Base-by-base conservation (phyloP, 371 early-diverging fungal species). In the Chytridium lagenaria region DNA sequence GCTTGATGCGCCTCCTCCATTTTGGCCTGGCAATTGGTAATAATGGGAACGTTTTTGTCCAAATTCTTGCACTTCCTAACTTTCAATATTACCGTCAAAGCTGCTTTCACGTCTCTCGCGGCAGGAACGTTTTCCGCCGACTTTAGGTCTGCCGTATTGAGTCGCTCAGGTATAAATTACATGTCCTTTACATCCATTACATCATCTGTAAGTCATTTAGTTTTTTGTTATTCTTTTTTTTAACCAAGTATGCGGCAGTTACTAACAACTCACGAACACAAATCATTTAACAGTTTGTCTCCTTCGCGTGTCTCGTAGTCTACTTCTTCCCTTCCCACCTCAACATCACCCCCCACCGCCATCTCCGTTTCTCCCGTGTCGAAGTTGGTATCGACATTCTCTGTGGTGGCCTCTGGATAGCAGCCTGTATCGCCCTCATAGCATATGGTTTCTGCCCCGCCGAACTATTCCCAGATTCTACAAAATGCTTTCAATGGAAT, bases 331-430 rank as follows among this genome's bases (percentile, higher is more conserved):
- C 86, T 16, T 70, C 80, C 36, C 77, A 69, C 55, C 72, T 83
- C 50, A 75, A 75, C 49, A 78, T 85, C 68, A 73, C 78, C 5
- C 86, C 86, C 22, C 78, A 79, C 69, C 71, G 81, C 16, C 86
- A 85, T 69, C 78, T 75, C 23, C 79, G 86, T n/a, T 78, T 83
- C 68, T 77, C 77, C 33, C 76, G 84, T 15, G 79, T 85, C 38
- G 86, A 85, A 71, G 61, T 81, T 38, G 67, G 63, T 1, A 37
- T 82, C 19, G 84, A 83, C 68, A 44, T 80, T 19, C 38, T 78
- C 30, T 79, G 74, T 49, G 34, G 69, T 5, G 66, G 59, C 30
- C 68, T 80, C 31, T 85, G 85, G 85, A 30, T 80, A 28, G 69
- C 77, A 2, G 77, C 85, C 0, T 63, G 80, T 28, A 61, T 73